Evolutionary conservation across 805 yeast genomes (phyloP).

Genomic region (Priceomyces melissophilus): DNA sequence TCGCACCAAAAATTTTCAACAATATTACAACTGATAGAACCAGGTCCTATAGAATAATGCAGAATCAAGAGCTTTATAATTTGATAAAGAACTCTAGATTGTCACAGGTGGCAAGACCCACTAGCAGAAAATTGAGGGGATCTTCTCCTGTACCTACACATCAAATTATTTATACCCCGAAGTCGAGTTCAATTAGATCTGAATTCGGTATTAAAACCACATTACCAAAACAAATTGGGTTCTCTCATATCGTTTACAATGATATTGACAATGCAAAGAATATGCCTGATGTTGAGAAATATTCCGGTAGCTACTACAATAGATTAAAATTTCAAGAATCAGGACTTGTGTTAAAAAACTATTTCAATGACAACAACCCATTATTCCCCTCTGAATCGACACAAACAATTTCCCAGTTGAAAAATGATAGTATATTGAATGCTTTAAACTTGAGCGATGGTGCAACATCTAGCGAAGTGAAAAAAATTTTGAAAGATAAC

Average conservation of each 20-base stretch:
- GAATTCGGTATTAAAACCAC: slow-evolving; percentile 76
- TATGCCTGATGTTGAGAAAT: slow-evolving; percentile 68
- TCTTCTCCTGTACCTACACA: slow-evolving; percentile 53
- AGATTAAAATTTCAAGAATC: slow-evolving; percentile 66
- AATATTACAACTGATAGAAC: neutral
- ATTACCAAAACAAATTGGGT: slow-evolving; percentile 59
- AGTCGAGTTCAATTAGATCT: slow-evolving; percentile 58
- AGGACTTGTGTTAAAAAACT: slow-evolving; percentile 46
- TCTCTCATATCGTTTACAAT: slow-evolving; percentile 58
- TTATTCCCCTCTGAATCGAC: slow-evolving; percentile 36
- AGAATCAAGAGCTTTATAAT: slow-evolving; percentile 29
- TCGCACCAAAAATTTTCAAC: slow-evolving; percentile 3
- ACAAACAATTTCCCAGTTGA: slow-evolving; percentile 13
- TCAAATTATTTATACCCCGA: slow-evolving; percentile 69
- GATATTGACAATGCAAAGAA: slow-evolving; percentile 65
- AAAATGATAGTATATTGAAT: slow-evolving; percentile 26
- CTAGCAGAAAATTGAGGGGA: slow-evolving; percentile 27
- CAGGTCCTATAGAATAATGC: slow-evolving; percentile 11
- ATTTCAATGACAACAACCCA: slow-evolving; percentile 33
- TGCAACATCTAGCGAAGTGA: slow-evolving; percentile 26
- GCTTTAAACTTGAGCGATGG: slow-evolving; percentile 29
- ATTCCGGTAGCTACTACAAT: slow-evolving; percentile 56
- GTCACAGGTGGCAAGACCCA: slow-evolving; percentile 45
- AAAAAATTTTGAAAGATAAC: slow-evolving; percentile 36
- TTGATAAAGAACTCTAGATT: slow-evolving; percentile 39